A percentile compares a stretch with the other conserved stretches of the same genome.
phyloP scores from a whole-genome alignment of 805 yeast species.

The Saccharomycopsis sp. region DNA sequence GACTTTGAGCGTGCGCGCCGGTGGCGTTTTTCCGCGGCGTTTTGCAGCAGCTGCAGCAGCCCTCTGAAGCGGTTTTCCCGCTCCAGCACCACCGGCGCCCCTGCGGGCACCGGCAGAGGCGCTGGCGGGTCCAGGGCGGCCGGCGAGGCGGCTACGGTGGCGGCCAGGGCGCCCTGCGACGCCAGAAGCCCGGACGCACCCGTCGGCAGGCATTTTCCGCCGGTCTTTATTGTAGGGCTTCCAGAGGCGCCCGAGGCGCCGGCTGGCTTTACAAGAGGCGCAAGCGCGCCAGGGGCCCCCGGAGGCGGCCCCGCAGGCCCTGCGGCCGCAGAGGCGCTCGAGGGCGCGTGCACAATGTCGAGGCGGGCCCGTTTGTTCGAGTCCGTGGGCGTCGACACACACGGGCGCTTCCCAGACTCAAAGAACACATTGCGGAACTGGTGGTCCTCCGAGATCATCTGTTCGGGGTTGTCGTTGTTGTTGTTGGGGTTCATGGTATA shows the following conservation, averaged over 20 bases:
- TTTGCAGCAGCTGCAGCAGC: conserved; percentile 13
- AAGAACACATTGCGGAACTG: conserved; percentile 27
- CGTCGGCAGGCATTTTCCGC: background rate
- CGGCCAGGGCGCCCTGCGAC: too few species aligned
- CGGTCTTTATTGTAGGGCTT: conserved; percentile 4
- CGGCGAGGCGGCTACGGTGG: background rate
- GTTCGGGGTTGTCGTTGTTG: conserved; percentile 32
- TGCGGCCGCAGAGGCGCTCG: conserved; percentile 30
- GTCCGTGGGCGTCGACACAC: conserved; percentile 21
- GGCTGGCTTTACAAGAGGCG: conserved; percentile 19
- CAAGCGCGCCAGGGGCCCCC: too few species aligned
- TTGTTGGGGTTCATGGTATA: conserved; percentile 39
- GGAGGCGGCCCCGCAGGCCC: conserved; percentile 22
- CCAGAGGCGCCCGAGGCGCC: conserved; percentile 18
- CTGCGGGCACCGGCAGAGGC: conserved; percentile 1
- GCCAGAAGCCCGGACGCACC: background rate
- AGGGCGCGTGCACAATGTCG: conserved; percentile 22
- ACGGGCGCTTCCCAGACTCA: conserved; percentile 24
- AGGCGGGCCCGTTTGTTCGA: conserved; percentile 31
- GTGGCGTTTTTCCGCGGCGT: background rate
- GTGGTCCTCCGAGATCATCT: conserved; percentile 28
- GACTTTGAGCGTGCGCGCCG: conserved; percentile 14
- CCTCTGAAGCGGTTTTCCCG: background rate
- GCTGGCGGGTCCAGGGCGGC: conserved; percentile 13
- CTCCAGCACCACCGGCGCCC: background rate